A percentile compares a stretch with the other conserved stretches of the same genome.
phyloP scores from a whole-genome alignment of 768 basidiomycete genomes.

The Tephrocybe rancida region DNA sequence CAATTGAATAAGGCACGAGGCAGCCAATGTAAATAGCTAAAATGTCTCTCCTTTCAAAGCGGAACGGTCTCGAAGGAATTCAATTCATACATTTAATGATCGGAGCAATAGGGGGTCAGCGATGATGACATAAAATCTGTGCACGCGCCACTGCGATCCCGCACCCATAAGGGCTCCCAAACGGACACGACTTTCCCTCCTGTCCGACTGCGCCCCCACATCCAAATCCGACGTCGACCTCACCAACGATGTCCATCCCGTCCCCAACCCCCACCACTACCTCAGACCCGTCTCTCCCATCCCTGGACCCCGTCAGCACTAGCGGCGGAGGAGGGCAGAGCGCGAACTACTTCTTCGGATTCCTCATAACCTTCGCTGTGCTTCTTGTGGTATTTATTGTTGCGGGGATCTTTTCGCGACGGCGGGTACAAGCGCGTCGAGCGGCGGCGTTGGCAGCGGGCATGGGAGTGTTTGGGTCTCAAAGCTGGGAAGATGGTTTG shows the following conservation, averaged over 20 bases:
- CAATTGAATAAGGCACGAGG: neutral
- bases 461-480: constrained; percentile 19
- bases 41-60: neutral
- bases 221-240: neutral
- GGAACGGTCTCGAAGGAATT: neutral
- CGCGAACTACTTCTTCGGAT: constrained; percentile 53
- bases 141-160: constrained; percentile 9
- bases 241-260: neutral
- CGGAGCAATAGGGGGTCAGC: neutral
- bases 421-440: constrained; percentile 35
- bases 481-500: neutral
- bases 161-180: constrained; percentile 1
- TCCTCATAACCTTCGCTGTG: constrained; percentile 50
- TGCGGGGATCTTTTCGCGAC: constrained; percentile 50
- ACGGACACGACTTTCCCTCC: neutral
- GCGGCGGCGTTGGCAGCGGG: constrained; percentile 12
- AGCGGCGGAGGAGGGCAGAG: constrained; percentile 25
- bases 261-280: neutral
- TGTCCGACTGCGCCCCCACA: neutral
- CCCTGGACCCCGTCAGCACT: constrained; percentile 3
- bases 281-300: constrained; percentile 3
- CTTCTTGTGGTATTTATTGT: constrained; percentile 53
- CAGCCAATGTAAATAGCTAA: neutral
- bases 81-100: neutral
- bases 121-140: constrained; percentile 5